Evolutionary conservation across 2,329 filamentous ascomycete species (phyloP).

Genomic region (Eutypella sp.): DNA sequence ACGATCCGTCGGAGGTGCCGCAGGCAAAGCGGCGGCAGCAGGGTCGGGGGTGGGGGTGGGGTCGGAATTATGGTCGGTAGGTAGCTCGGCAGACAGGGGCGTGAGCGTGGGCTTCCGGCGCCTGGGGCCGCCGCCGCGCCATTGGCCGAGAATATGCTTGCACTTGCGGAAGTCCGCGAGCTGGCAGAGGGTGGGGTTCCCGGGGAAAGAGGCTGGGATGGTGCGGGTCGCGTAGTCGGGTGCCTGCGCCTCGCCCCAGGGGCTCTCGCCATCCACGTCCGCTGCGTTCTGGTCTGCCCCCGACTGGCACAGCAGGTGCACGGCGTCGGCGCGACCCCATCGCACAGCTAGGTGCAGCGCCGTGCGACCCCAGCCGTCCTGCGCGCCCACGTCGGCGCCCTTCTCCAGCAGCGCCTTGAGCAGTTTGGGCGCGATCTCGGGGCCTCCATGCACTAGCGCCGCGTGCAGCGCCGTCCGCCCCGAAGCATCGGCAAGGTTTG

Average conservation of each 20-base stretch:
- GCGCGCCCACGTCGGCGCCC: slow-evolving; percentile 8
- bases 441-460: slow-evolving; percentile 3
- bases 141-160: slow-evolving; percentile 1
- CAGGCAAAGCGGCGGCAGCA: background rate
- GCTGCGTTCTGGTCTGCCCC: slow-evolving; percentile 4
- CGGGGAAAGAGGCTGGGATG: background rate
- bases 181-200: background rate
- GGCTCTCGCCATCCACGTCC: slow-evolving; percentile 2
- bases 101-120: slow-evolving; percentile 1
- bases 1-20: too few relatives aligned
- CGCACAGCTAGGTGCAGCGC: slow-evolving; percentile 13
- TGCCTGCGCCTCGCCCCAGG: slow-evolving; percentile 6
- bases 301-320: slow-evolving; percentile 2
- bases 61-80: background rate
- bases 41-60: background rate
- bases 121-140: background rate
- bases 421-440: slow-evolving; percentile 1
- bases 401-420: slow-evolving; percentile 2
- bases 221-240: slow-evolving; percentile 2
- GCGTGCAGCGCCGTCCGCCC: slow-evolving; percentile 5
- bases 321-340: slow-evolving; percentile 8
- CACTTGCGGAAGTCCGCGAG: slow-evolving; percentile 1
- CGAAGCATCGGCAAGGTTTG: background rate
- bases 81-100: background rate
- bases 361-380: slow-evolving; percentile 10